phyloP scores from a whole-genome alignment of 2,329 filamentous ascomycete species.

The Phialocephala sp. region DNA sequence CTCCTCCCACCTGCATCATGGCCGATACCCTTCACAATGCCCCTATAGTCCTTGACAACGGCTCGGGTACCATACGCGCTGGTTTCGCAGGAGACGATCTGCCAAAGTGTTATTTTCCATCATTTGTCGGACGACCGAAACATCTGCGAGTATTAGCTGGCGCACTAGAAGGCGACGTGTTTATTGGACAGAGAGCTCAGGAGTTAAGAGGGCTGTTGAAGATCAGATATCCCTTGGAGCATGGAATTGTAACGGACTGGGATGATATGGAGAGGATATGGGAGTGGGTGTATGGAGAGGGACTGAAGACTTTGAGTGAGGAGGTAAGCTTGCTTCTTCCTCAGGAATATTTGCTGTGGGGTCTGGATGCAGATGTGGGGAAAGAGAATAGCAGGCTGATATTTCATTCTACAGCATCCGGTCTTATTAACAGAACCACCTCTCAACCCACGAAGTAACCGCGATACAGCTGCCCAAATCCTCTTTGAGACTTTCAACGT shows the following conservation, averaged over 20 bases:
- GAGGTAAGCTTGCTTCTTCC: constrained; percentile 64
- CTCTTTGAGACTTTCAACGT: constrained; percentile 99
- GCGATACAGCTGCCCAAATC: constrained; percentile 95
- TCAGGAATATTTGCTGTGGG: not conserved
- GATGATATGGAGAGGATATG: constrained; percentile 99
- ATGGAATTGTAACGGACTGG: constrained; percentile 99
- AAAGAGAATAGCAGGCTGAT: constrained; percentile 12
- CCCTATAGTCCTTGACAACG: constrained; percentile 98
- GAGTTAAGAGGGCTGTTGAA: constrained; percentile 92
- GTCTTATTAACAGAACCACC: constrained; percentile 96
- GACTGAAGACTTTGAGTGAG: constrained; percentile 94
- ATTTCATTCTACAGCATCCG: constrained; percentile 68
- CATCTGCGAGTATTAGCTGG: constrained; percentile 95
- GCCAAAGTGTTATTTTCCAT: constrained; percentile 96
- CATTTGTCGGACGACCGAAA: constrained; percentile 95
- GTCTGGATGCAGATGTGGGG: not conserved
- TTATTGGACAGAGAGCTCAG: constrained; percentile 89
- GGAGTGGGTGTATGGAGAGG: constrained; percentile 96
- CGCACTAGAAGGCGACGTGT: constrained; percentile 93
- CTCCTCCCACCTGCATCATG: constrained; percentile 49
- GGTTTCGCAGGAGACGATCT: constrained; percentile 96
- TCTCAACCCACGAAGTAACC: constrained; percentile 92
- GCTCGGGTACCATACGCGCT: constrained; percentile 94
- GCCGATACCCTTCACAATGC: constrained; percentile 87
- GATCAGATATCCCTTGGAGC: constrained; percentile 93